Percentiles rank a stretch among this genome's conserved stretches.
These are phyloP conservation scores for Lichtheimia hyalospora DNA, from an alignment of 371 early-diverging fungal genomes.

Conservation along the genomic window DNA sequence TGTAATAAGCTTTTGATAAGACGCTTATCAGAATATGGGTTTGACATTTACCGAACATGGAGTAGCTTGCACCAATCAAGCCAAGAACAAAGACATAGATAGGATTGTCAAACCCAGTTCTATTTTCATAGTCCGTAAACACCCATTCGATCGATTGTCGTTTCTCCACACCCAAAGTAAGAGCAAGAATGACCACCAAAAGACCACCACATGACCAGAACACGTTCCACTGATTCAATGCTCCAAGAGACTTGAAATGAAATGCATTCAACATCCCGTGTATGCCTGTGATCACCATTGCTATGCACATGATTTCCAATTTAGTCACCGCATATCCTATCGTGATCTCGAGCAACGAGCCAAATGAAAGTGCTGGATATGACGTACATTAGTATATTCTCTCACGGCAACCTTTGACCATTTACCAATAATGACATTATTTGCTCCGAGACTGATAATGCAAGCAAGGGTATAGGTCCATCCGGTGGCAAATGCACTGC, in stretches of 20 bases:
- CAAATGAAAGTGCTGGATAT: conserved; percentile 23
- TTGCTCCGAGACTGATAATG: conserved; percentile 40
- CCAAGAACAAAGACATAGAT: conserved; percentile 40
- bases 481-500: conserved; percentile 45
- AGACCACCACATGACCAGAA: conserved; percentile 47
- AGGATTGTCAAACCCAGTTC: conserved; percentile 40
- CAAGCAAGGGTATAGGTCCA: conserved; percentile 43
- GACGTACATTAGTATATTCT: background rate
- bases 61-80: conserved; percentile 46
- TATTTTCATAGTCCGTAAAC: conserved; percentile 40
- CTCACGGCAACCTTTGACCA: background rate
- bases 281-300: conserved; percentile 23
- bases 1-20: background rate
- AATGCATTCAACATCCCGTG: conserved; percentile 35
- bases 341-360: conserved; percentile 27
- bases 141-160: conserved; percentile 32
- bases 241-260: conserved; percentile 20
- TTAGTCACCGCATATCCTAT: conserved; percentile 21
- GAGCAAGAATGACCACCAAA: conserved; percentile 21
- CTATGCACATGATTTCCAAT: conserved; percentile 23
- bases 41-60: conserved; percentile 36
- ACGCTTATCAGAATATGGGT: background rate
- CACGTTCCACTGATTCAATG: conserved; percentile 40
- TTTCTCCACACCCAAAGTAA: conserved; percentile 18
- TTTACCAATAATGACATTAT: conserved; percentile 44